Base-by-base conservation (phyloP, 768 basidiomycete species). In the Phanerochaete carnosa region DNA sequence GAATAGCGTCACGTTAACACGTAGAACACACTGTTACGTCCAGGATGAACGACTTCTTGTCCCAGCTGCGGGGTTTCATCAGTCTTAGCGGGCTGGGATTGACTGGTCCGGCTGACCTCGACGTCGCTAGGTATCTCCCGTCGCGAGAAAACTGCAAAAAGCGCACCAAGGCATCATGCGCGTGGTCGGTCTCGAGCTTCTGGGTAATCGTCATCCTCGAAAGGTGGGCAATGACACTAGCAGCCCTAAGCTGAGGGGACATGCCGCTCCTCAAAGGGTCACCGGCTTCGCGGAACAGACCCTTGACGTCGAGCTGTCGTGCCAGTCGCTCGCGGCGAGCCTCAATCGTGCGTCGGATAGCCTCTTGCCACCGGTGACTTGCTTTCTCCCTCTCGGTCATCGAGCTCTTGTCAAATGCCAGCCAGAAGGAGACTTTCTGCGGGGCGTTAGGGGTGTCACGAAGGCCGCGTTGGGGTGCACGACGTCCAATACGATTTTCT, bases 111-210 rank as follows among this genome's bases (percentile, higher is more conserved):
- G 37, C 39, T 23, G 46, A 62, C 61, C 61, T 62, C 7, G 61
- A 58, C 5, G 61, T 62, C 16, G 45, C 57, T 22, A 62, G 39
- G 19, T 33, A 59, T 19, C 23, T 39, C 13, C 61, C 61, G 28
- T 62, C 51, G 9, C 35, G 61, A 16, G 57, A 58, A 23, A 62
- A 62, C n/a, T 58, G 56, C n/a, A 62, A 25, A 26, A 29, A 43
- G 22, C 61, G 47, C 1, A 62, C 45, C 39, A 62, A 30, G 8
- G 56, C 57, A 3, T 35, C 35, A 39, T 62, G 61, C 19, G 33
- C 45, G 33, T 62, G 45, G 46, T 59, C 33, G 3, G 35, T 53
- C 15, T 60, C 25, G 11, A 52, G 39, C 28, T 57, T n/a, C 29
- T 43, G 29, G 3, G 45, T 45, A 16, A 62, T 52, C n/a, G 46